These are phyloP conservation scores for Dalbergia cochinchinensis DNA, from an alignment of 306 rosid genomes.

Conservation along the genomic window DNA sequence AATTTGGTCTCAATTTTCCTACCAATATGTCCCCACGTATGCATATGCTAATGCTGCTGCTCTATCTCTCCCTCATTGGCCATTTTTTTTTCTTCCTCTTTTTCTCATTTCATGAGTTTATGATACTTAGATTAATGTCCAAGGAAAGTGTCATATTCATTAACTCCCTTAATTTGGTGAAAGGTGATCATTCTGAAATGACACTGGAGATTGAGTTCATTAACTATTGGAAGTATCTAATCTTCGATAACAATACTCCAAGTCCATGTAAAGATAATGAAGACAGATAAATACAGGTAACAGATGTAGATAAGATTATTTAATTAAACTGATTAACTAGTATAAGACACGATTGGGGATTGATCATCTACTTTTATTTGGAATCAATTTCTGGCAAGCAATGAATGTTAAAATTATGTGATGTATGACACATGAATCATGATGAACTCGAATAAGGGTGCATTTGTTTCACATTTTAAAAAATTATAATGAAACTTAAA, in stretches of 20 bases:
- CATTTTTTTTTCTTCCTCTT: neutral
- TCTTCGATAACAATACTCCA: conserved; percentile 19
- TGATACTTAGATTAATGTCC: conserved; percentile 20
- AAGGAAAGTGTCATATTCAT: conserved; percentile 48
- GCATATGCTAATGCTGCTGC: neutral
- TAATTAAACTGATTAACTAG: conserved; percentile 38
- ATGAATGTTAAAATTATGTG: conserved; percentile 35
- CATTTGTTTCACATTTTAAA: no score
- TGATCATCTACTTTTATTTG: conserved; percentile 22
- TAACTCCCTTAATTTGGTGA: conserved; percentile 36
- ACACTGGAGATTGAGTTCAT: conserved; percentile 52
- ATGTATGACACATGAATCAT: conserved; percentile 21
- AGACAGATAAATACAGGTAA: conserved; percentile 29
- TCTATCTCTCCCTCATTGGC: neutral
- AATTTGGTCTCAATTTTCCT: conserved; percentile 43
- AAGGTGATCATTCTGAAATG: conserved; percentile 45
- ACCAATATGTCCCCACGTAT: conserved; percentile 41
- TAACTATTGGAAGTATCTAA: conserved; percentile 43
- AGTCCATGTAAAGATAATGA: conserved; percentile 18
- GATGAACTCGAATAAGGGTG: conserved; percentile 23
- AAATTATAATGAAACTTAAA: no score
- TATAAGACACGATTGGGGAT: conserved; percentile 34
- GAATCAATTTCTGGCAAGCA: conserved; percentile 35
- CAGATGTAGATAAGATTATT: conserved; percentile 21
- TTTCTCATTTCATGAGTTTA: conserved; percentile 1